Percentiles rank a stretch among this genome's conserved stretches.
These are phyloP conservation scores for Oryza coarctata DNA, from an alignment of 176 grass and related monocot species.

Conservation along the genomic window DNA sequence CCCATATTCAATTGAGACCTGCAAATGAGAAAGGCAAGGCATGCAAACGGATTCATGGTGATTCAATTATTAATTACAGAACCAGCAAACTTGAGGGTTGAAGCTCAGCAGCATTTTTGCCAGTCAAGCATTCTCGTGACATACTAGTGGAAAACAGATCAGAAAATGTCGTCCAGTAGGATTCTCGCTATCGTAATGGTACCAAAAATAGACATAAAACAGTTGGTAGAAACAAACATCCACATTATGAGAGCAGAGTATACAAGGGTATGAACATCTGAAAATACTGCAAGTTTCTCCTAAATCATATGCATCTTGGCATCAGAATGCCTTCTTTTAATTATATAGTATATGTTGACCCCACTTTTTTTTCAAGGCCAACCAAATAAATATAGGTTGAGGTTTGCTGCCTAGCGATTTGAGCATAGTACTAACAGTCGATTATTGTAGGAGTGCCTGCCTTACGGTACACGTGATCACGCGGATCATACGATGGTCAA, in stretches of 20 bases:
- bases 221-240: neutral
- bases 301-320: too few relatives aligned
- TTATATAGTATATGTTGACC: too few relatives aligned
- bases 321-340: too few relatives aligned
- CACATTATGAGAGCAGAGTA: neutral
- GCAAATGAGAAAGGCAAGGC: neutral
- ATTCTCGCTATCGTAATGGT: neutral
- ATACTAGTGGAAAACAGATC: neutral
- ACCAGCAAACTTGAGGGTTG: neutral
- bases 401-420: too few relatives aligned
- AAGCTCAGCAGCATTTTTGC: neutral
- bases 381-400: too few relatives aligned
- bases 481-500: too few relatives aligned
- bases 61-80: neutral
- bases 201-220: neutral
- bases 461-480: too few relatives aligned
- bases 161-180: neutral
- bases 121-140: neutral
- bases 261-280: too few relatives aligned
- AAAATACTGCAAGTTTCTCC: too few relatives aligned
- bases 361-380: too few relatives aligned
- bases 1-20: conserved; percentile 84
- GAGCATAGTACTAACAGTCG: too few relatives aligned
- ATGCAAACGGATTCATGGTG: neutral
- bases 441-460: too few relatives aligned